phyloP scores from a whole-genome alignment of 2,329 filamentous ascomycete species.

The Teratosphaeria epicoccoides region DNA sequence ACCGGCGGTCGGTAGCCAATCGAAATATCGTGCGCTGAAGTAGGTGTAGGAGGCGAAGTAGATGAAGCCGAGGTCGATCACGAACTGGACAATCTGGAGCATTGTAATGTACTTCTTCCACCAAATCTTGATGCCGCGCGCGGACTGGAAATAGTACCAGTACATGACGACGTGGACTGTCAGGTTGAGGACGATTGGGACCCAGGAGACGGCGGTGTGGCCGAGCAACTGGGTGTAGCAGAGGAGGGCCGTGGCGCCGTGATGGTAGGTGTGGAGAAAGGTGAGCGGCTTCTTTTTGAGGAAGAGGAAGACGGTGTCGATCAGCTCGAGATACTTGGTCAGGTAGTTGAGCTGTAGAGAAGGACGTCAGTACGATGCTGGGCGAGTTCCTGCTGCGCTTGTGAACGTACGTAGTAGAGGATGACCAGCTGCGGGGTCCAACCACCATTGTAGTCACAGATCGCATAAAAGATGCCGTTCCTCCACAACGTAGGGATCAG shows the following conservation, averaged over 20 bases:
- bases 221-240: constrained; percentile 97
- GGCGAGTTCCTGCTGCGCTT: not conserved
- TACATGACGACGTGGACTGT: constrained; percentile 98
- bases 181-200: constrained; percentile 84
- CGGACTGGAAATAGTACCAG: constrained; percentile 99
- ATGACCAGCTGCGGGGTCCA: constrained; percentile 92
- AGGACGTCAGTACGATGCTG: not conserved
- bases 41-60: constrained; percentile 99
- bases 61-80: constrained; percentile 94
- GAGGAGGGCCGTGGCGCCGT: constrained; percentile 89
- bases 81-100: constrained; percentile 92
- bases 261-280: constrained; percentile 98
- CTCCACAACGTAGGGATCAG: constrained; percentile 71
- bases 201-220: constrained; percentile 88
- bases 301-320: constrained; percentile 94
- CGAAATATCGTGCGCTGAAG: constrained; percentile 86
- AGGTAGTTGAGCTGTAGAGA: constrained; percentile 81
- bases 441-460: constrained; percentile 71
- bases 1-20: constrained; percentile 70
- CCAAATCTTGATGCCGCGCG: constrained; percentile 90
- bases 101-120: constrained; percentile 99
- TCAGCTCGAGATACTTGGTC: constrained; percentile 91
- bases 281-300: constrained; percentile 99
- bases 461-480: constrained; percentile 76
- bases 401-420: constrained; percentile 78